Conservation (phyloP, 2,329 filamentous ascomycete genomes). For the Periconia macrospinosa region DNA sequence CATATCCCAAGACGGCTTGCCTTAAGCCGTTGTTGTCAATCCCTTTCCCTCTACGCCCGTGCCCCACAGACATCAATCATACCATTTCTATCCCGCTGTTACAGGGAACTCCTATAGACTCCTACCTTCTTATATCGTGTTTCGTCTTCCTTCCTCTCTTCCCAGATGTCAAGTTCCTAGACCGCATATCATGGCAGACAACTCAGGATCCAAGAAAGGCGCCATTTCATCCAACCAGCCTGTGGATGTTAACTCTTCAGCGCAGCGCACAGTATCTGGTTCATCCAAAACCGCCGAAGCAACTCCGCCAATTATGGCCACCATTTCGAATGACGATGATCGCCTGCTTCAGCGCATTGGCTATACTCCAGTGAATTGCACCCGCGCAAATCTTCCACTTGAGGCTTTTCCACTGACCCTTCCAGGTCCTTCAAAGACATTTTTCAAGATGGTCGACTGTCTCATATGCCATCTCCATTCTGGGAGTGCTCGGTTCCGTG, state of each 20-base stretch:
- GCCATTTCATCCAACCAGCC: slow-evolving; percentile 11
- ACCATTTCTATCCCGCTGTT: slow-evolving; percentile 23
- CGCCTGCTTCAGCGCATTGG: slow-evolving; percentile 63
- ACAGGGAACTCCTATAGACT: not conserved
- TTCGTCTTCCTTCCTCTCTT: slow-evolving; percentile 19
- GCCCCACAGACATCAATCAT: slow-evolving; percentile 33
- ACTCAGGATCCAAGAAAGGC: slow-evolving; percentile 24
- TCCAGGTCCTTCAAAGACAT: slow-evolving; percentile 62
- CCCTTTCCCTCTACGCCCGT: slow-evolving; percentile 21
- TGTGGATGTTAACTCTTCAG: slow-evolving; percentile 10
- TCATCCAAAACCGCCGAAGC: slow-evolving; percentile 29
- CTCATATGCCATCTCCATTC: slow-evolving; percentile 67
- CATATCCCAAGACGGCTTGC: slow-evolving; percentile 25
- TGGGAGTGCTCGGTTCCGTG: slow-evolving; percentile 67
- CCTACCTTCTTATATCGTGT: slow-evolving; percentile 9
- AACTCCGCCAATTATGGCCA: slow-evolving; percentile 44
- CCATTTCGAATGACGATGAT: slow-evolving; percentile 62
- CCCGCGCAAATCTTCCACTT: not conserved
- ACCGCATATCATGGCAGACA: slow-evolving; percentile 31
- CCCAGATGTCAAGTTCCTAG: slow-evolving; percentile 26
- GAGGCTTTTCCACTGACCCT: slow-evolving; percentile 17
- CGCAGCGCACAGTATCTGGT: slow-evolving; percentile 21
- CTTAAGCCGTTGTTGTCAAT: slow-evolving; percentile 31
- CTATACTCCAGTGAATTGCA: slow-evolving; percentile 59
- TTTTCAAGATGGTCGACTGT: slow-evolving; percentile 69